Base-by-base conservation (phyloP, 164 flowering plant species). In the Chimonanthus praecox region DNA sequence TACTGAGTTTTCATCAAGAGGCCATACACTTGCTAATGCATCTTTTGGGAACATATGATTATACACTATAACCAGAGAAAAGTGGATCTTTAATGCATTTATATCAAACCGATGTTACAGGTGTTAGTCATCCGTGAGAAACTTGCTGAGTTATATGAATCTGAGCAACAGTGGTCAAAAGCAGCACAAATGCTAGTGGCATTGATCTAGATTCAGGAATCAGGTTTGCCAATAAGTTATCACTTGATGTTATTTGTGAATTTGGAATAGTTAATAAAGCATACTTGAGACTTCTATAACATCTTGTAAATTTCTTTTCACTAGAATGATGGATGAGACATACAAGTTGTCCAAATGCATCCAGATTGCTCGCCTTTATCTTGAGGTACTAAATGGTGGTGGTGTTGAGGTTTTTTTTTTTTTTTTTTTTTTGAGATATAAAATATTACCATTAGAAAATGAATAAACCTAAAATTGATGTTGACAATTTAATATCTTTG, bases 171-270 rank as follows among this genome's bases (percentile, higher is more conserved):
- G 65, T 93, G 99, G 98, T 95, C 98, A 74, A 93, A 88, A 83
- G 99, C 99, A 77, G 99, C 99, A 58, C 98, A 90, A 82, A 95
- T 95, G 98, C 98, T 33, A 95, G 99, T 76, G 99, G 99, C 72
- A 95, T 95, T 78, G 98, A 93, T 83, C 76, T 95, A 50, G 99
- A 95, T 75, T 92, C 98, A 64, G 88, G 87, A 78, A 93, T 95
- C 90, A 93, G 99, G 99, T 93, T 43, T 58, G 83, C 18, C n/a
- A 61, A 21, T 44, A 47, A 16, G 0, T 48, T 44, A 13, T 47
- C 58, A 15, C 21, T 71, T 62, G 3, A 7, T 44, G 7, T n/a
- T 51, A 45, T 43, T 44, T 66, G 64, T 44, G 21, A 64, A 47
- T 3, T 33, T 33, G 63, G 70, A 6, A 47, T 16, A 61, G 63